Conservation (phyloP, 1,284 basidiomycete species). For the Vanrija sp. region DNA sequence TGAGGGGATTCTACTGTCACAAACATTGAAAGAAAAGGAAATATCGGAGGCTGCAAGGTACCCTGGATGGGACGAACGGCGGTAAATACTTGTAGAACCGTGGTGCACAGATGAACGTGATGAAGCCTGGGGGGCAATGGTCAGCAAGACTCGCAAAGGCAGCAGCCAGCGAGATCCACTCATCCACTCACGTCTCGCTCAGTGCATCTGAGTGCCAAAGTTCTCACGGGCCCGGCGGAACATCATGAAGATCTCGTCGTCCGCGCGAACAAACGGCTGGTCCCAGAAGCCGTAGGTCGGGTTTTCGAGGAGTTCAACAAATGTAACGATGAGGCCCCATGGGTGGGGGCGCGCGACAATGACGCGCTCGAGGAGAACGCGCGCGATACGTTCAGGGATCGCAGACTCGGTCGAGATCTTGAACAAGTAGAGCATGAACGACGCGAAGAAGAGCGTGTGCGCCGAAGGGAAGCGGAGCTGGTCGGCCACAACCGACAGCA, state of each 20-base stretch:
- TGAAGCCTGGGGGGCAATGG: not conserved
- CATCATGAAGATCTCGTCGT: slow-evolving; percentile 44
- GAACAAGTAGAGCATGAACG: slow-evolving; percentile 82
- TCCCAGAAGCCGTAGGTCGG: slow-evolving; percentile 48
- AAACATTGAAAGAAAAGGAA: slow-evolving; percentile 17
- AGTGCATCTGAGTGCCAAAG: slow-evolving; percentile 22
- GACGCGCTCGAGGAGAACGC: slow-evolving; percentile 87
- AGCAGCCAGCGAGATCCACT: not conserved
- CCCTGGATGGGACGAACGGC: slow-evolving; percentile 3
- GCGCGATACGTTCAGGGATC: slow-evolving; percentile 85
- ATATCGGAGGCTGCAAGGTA: not conserved
- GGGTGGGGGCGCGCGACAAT: slow-evolving; percentile 92
- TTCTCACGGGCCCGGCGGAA: slow-evolving; percentile 32
- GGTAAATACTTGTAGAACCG: slow-evolving; percentile 3
- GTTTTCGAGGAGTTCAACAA: slow-evolving; percentile 65
- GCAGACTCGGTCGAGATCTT: slow-evolving; percentile 19
- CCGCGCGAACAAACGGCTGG: slow-evolving; percentile 44
- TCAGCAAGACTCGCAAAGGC: not conserved
- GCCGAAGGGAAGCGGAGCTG: slow-evolving; percentile 94
- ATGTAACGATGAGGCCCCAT: slow-evolving; percentile 92
- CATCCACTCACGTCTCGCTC: slow-evolving; percentile 1
- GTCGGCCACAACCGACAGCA: slow-evolving; percentile 83
- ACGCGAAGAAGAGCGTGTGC: slow-evolving; percentile 96
- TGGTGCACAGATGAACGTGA: not conserved
- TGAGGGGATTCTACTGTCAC: slow-evolving; percentile 24